Evolutionary conservation across 306 rosid genomes (phyloP), one percentile per base, ranked within the genome.

Genomic region (Rosa rugosa): DNA sequence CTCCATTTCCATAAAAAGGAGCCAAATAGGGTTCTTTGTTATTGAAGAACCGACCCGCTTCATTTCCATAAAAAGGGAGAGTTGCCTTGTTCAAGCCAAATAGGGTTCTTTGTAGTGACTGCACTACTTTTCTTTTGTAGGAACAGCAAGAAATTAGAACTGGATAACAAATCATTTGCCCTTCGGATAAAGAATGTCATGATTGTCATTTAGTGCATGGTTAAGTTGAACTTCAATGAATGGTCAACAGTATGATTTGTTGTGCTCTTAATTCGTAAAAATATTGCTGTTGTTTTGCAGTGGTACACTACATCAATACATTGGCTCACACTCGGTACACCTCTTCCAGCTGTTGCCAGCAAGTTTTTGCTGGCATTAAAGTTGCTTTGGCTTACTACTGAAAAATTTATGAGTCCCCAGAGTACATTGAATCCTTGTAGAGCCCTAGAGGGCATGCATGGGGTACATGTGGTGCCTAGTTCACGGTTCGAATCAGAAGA

Each of bases 401-500:
- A 53, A 53, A 75, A 25, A 50, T 49, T 84, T 76, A 94, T 90
- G 97, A 75, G 80, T 85, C 89, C 84, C 79, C 80, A 80, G 45
- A 83, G 73, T 56, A 79, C 66, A 70, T 67, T 73, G 79, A 82
- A 69, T 47, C 73, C 72, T 47, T 82, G 86, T 81, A 84, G 85
- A 86, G 85, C 90, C 83, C 97, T 95, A 50, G 84, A 91, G 79
- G 93, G 94, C 60, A 76, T 95, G 79, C 97, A 87, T 80, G 98
- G 98, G 73, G 91, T 95, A 68, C 90, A 76, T 27, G 87, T 91
- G 54, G 87, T 75, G 71, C 80, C 97, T 78, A 82, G 74, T 83
- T 88, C 97, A 3, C 90, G 88, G 38, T 90, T 91, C 71, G 73
- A 73, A 40, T 50, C 87, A 75, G 88, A 86, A n/a, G 87, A 89